Base-by-base conservation (phyloP, 2,329 filamentous ascomycete species). In the Hypoxylon sp. region DNA sequence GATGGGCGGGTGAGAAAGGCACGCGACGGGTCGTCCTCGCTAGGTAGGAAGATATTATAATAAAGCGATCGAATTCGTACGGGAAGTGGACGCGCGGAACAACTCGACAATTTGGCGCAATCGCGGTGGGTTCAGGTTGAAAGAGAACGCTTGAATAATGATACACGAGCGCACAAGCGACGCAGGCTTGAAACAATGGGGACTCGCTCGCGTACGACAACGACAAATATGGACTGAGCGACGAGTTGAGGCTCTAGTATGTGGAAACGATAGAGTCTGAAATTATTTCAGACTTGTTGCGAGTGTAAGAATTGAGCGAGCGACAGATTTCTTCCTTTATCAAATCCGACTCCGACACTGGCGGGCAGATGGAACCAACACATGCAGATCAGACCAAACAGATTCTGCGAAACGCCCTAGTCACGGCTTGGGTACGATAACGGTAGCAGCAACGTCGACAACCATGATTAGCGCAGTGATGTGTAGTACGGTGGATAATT, bases 1-100 rank as follows among this genome's bases (percentile, higher is more conserved):
- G 76, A 65, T 76, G 73, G 73, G 70, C 68, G 73, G 60, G 53
- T 52, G 37, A 46, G 52, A 53, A n/a, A 46, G 59, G 24, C 48
- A 70, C 70, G 72, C 64, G 57, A 67, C 58, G 53, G 44, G 59
- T 65, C 56, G 61, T 17, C 48, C 19, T 47, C 44, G 26, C 28
- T 47, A 20, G 39, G 26, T 2, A 22, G 56, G 50, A 47, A 5
- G 39, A 26, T 26, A 26, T 53, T 41, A 39, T 47, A 43, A 37
- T 5, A n/a, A 37, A 56, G 48, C 43, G 34, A 43, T 24, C 53
- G 37, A 41, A 13, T 44, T 55, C 56, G 62, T 39, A 47, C 47
- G 24, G n/a, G 37, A 19, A 50, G 47, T 47, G 56, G 39, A 54
- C 13, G 48, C 28, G 55, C 22, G 51, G 48, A 20, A 43, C 32